These are phyloP conservation scores for Paxillus involutus DNA, from an alignment of 768 basidiomycete species.

Conservation along the genomic window DNA sequence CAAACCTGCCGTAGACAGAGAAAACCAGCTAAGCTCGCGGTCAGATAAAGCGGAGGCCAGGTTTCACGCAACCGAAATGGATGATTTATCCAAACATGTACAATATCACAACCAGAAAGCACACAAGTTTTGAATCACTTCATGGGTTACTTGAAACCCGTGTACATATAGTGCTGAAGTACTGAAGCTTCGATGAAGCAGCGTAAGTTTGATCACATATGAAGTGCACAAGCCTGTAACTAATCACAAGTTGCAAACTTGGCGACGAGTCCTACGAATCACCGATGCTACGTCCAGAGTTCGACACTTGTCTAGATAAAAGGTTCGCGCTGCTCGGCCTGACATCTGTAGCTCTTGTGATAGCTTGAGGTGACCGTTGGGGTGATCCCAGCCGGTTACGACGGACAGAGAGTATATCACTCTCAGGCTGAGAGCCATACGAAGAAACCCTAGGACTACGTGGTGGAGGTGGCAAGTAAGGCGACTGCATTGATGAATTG, in stretches of 20 bases:
- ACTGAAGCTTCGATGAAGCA: neutral
- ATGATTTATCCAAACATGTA: too few relatives aligned
- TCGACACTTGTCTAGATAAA: constrained; percentile 17
- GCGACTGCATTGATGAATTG: constrained; percentile 12
- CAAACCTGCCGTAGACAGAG: neutral
- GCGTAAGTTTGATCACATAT: neutral
- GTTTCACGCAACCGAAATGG: too few relatives aligned
- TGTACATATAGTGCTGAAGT: neutral
- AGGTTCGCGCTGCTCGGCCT: constrained; percentile 21
- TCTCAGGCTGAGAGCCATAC: constrained; percentile 33
- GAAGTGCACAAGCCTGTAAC: constrained; percentile 3
- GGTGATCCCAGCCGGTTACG: constrained; percentile 43
- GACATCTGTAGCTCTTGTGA: constrained; percentile 3
- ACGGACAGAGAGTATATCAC: constrained; percentile 24
- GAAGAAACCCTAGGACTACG: constrained; percentile 15
- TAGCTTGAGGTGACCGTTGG: constrained; percentile 27
- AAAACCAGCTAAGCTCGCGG: neutral
- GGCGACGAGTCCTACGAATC: constrained; percentile 2
- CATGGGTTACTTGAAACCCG: too few relatives aligned
- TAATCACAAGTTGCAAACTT: neutral
- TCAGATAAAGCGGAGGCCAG: too few relatives aligned
- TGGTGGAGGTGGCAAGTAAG: constrained; percentile 27
- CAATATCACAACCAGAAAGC: too few relatives aligned
- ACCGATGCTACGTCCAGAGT: constrained; percentile 3
- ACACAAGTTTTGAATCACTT: too few relatives aligned